A percentile compares a stretch with the other conserved stretches of the same genome.
Evolutionary conservation across 768 basidiomycete genomes (phyloP).

Genomic region (Neoboletus magnificus): DNA sequence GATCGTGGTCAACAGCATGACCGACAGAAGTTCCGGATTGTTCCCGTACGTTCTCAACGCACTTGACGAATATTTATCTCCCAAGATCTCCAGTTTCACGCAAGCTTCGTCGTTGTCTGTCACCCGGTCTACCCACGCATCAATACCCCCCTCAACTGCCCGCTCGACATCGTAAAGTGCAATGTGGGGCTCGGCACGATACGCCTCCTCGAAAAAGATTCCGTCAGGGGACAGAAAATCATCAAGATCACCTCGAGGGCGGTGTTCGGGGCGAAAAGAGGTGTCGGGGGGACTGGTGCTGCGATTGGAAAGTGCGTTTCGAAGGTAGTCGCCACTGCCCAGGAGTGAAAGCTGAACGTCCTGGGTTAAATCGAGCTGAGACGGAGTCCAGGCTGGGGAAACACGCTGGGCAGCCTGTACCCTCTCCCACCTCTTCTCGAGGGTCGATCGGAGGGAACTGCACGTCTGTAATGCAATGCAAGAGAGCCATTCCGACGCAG

Average conservation of each 20-base stretch:
- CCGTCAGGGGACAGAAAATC: too few relatives aligned
- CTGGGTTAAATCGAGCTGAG: neutral
- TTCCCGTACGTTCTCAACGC: too few relatives aligned
- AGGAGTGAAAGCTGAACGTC: too few relatives aligned
- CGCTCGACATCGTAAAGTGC: conserved; percentile 39
- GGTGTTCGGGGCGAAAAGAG: neutral
- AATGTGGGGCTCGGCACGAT: conserved; percentile 3
- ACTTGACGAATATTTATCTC: conserved; percentile 24
- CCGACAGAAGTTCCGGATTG: too few relatives aligned
- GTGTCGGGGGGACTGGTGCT: conserved; percentile 7
- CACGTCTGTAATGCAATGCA: conserved; percentile 9
- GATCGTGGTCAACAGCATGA: too few relatives aligned
- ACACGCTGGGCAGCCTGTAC: conserved; percentile 25
- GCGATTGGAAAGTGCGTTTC: too few relatives aligned
- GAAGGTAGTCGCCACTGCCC: too few relatives aligned
- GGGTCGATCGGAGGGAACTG: neutral
- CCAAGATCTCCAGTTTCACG: too few relatives aligned
- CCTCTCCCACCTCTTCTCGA: neutral
- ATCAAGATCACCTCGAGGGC: too few relatives aligned
- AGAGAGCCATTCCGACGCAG: conserved; percentile 34
- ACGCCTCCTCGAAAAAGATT: neutral
- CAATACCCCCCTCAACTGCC: conserved; percentile 30
- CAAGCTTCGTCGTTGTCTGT: too few relatives aligned
- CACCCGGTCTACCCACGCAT: conserved; percentile 32
- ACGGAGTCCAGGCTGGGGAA: conserved; percentile 15